Percentiles rank a stretch among this genome's conserved stretches.
Conservation (phyloP, 225 moss, liverwort and hornwort species). For the Sphagnum tenellum region DNA sequence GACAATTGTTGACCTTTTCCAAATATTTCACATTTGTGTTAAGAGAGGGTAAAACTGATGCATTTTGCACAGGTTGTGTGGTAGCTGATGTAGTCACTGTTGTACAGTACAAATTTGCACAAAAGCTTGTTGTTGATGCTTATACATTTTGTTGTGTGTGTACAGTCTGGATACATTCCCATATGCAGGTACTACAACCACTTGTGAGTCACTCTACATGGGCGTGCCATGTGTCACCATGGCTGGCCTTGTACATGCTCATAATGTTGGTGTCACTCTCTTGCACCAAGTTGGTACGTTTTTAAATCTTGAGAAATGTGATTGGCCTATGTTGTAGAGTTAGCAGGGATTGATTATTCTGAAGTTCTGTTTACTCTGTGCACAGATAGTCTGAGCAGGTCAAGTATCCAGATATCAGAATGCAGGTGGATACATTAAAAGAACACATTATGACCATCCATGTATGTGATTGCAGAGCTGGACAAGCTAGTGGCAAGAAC, state of each 20-base stretch:
- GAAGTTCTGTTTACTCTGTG: neutral
- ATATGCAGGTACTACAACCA: constrained; percentile 96
- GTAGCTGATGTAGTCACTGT: neutral
- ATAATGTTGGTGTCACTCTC: constrained; percentile 94
- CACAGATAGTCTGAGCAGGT: neutral
- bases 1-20: too few relatives aligned
- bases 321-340: neutral
- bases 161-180: constrained; percentile 98
- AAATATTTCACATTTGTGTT: neutral
- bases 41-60: neutral
- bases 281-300: constrained; percentile 95
- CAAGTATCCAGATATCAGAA: too few relatives aligned
- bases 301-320: neutral
- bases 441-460: too few relatives aligned
- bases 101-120: neutral
- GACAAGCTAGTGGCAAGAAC: constrained; percentile 65
- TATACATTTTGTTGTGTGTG: neutral
- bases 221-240: constrained; percentile 96
- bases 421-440: too few relatives aligned
- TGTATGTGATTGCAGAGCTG: constrained; percentile 39
- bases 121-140: neutral
- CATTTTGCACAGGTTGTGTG: neutral
- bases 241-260: constrained; percentile 91
- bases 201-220: constrained; percentile 99
- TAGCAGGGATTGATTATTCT: too few relatives aligned